Evolutionary conservation across 805 yeast genomes (phyloP).

Genomic region (Jamesozyma jinghongensis): DNA sequence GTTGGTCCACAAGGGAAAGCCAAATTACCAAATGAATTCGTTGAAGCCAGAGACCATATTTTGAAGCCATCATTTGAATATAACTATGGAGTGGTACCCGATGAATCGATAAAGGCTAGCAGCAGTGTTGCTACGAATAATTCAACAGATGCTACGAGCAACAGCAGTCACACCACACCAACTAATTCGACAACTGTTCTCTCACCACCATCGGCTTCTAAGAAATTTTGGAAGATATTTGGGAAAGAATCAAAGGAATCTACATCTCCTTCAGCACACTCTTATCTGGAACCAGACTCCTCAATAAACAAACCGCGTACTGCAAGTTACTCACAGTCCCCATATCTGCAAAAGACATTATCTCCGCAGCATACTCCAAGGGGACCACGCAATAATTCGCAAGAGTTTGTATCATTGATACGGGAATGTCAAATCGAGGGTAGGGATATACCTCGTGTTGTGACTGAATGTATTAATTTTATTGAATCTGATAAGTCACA

Average conservation of each 20-base stretch:
- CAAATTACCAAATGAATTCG: not conserved
- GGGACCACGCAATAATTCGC: not conserved
- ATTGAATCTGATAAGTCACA: constrained; percentile 60
- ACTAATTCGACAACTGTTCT: constrained; percentile 1
- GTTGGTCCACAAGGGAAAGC: constrained; percentile 9
- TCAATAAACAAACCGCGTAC: not conserved
- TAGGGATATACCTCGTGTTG: constrained; percentile 56
- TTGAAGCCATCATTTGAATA: constrained; percentile 1
- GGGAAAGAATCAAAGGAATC: constrained; percentile 5
- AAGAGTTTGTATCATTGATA: not conserved
- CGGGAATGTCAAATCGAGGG: constrained; percentile 56
- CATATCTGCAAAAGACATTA: not conserved
- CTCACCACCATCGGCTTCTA: constrained; percentile 9
- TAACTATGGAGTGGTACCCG: not conserved
- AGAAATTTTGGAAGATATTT: constrained; percentile 29
- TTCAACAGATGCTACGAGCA: not conserved
- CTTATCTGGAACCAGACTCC: not conserved
- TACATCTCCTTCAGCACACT: not conserved
- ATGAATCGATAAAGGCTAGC: not conserved
- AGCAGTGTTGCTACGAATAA: not conserved
- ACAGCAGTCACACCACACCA: not conserved
- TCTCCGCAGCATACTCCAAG: constrained; percentile 3
- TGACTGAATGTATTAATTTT: constrained; percentile 61
- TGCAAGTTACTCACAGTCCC: not conserved
- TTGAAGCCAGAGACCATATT: not conserved